Evolutionary conservation across 768 basidiomycete genomes (phyloP).

Genomic region (Termitomyces sp.): DNA sequence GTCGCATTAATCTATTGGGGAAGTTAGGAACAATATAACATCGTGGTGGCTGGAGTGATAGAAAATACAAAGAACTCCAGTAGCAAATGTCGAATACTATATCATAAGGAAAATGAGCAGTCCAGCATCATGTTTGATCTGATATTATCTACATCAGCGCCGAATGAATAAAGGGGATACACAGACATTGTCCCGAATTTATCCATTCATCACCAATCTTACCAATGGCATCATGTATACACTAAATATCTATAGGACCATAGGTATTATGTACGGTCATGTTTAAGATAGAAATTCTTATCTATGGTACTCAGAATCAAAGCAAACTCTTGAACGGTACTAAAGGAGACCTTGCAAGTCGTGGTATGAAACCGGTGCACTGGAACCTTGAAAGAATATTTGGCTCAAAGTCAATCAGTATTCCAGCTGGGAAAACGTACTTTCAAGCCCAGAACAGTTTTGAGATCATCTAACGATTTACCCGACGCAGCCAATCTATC

Average conservation of each 20-base stretch:
- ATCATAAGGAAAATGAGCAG: no score
- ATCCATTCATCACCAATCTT: no score
- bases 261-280: background rate
- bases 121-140: no score
- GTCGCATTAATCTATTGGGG: conserved; percentile 57
- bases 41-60: conserved; percentile 39
- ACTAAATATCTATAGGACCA: background rate
- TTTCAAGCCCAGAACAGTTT: no score
- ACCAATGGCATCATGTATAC: no score
- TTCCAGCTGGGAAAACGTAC: conserved; percentile 13
- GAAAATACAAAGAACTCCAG: conserved; percentile 54
- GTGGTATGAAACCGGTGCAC: no score
- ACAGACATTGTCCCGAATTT: no score
- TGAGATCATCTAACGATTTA: no score
- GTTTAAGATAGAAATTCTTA: conserved; percentile 16
- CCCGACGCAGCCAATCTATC: no score
- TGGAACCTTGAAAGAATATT: conserved; percentile 49
- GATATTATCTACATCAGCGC: conserved; percentile 3
- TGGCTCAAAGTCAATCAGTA: background rate
- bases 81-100: conserved; percentile 50
- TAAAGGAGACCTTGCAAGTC: conserved; percentile 61
- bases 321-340: conserved; percentile 69
- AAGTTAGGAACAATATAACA: conserved; percentile 58
- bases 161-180: no score
- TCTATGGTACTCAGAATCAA: conserved; percentile 64